Base-by-base conservation (phyloP, 1,284 basidiomycete species). In the Trichosporon sp. region DNA sequence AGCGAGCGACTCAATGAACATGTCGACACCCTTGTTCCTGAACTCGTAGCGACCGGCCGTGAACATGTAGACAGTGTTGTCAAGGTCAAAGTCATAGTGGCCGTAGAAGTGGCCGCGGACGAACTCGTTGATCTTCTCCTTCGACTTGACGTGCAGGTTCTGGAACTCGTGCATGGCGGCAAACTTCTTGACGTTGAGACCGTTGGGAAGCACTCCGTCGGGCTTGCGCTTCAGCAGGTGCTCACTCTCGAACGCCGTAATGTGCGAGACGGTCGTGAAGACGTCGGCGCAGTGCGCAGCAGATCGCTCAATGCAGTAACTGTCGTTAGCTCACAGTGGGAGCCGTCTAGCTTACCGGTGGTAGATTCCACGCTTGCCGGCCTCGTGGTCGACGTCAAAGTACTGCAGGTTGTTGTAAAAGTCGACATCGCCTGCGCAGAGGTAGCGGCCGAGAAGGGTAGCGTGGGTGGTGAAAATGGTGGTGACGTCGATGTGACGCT, bases 331-430 rank as follows among this genome's bases (percentile, higher is more conserved):
- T 73, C 38, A 71, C 14, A 26, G 7, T 21, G 59, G 14, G 35
- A 21, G 21, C 5, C 46, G 11, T 3, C 16, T 40, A 65, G 11
- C 83, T 75, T 59, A 85, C 81, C 87, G 82, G 80, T 89, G 88
- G 82, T 89, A 89, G 83, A 99, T 99, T 12, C 96, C 96, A 74
- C 96, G 90, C 86, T 98, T 98, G 66, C 96, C 96, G 0, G 96
- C 96, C 85, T 99, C 96, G 82, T 98, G 96, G 80, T 99, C 96
- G 72, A 98, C 96, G 79, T 99, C 96, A 85, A 99, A 99, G 88
- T 98, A 98, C 83, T 97, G 94, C 35, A 99, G 87, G 84, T 99
- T 98, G 88, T 98, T 99, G 88, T 99, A 99, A 80, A 99, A 99
- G 79, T 99, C 96, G 78, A 98, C 96, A 68, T 90, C 92, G 71